Conservation (phyloP, 2,329 filamentous ascomycete species). For the Cladobotryum protrusum region DNA sequence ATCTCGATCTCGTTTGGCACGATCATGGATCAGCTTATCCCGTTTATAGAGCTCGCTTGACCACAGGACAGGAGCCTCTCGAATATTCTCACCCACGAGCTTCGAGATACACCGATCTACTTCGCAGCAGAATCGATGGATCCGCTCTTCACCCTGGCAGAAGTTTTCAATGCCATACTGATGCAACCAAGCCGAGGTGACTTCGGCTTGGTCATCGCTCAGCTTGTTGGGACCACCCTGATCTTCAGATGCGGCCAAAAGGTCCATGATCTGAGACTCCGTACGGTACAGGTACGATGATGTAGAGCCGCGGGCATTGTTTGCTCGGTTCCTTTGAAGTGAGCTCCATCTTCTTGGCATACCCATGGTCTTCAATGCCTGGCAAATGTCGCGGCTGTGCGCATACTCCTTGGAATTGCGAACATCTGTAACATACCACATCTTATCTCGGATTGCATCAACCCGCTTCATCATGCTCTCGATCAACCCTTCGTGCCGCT, state of each 20-base stretch:
- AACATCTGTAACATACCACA: constrained; percentile 97
- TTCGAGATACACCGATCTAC: constrained; percentile 80
- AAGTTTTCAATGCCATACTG: constrained; percentile 83
- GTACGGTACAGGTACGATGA: constrained; percentile 69
- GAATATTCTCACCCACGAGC: constrained; percentile 75
- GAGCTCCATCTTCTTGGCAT: constrained; percentile 51
- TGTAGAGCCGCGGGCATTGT: constrained; percentile 40
- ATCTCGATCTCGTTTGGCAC: constrained; percentile 39
- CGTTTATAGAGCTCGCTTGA: constrained; percentile 81
- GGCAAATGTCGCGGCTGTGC: constrained; percentile 76
- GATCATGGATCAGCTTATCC: constrained; percentile 60
- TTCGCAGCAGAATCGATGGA: constrained; percentile 89
- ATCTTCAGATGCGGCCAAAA: constrained; percentile 74
- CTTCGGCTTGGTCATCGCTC: constrained; percentile 88
- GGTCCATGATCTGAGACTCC: constrained; percentile 79
- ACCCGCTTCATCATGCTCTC: constrained; percentile 69
- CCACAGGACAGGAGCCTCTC: constrained; percentile 84
- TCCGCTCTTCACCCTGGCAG: constrained; percentile 88
- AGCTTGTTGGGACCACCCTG: constrained; percentile 92
- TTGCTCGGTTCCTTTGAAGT: constrained; percentile 44
- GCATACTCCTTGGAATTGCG: constrained; percentile 85
- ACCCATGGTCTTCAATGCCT: constrained; percentile 87
- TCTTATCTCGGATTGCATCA: constrained; percentile 79
- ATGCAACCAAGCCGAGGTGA: constrained; percentile 76
- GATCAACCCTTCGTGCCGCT: constrained; percentile 67